Evolutionary conservation across 495 filamentous ascomycete genomes (phyloP).

Genomic region (Copromyces sp.): DNA sequence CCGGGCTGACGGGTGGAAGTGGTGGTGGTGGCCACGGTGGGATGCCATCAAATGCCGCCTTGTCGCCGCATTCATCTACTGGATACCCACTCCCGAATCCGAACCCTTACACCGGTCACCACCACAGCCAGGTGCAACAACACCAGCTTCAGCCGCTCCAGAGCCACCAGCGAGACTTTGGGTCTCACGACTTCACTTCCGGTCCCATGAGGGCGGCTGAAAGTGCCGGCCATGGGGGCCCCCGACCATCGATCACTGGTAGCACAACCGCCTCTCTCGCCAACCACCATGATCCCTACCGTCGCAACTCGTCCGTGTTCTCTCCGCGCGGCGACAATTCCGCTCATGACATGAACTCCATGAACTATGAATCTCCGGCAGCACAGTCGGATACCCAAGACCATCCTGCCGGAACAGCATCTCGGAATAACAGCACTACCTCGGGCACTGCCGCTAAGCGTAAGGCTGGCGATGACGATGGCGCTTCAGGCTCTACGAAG

Average conservation of each 20-base stretch:
- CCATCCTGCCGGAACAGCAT: constrained; percentile 11
- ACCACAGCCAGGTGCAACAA: background rate
- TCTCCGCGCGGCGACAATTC: constrained; percentile 27
- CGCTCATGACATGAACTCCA: constrained; percentile 11
- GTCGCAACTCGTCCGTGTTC: constrained; percentile 20
- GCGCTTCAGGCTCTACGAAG: constrained; percentile 24
- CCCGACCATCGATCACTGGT: background rate
- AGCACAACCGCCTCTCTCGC: background rate
- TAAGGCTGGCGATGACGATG: constrained; percentile 16
- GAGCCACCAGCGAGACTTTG: background rate
- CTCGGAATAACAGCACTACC: constrained; percentile 16
- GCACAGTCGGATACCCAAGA: background rate
- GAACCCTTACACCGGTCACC: background rate
- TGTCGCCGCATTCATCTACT: background rate
- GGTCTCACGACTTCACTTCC: background rate
- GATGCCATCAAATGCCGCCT: background rate
- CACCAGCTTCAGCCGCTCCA: background rate
- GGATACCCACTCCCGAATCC: background rate
- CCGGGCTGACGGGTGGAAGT: background rate
- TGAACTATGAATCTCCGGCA: background rate
- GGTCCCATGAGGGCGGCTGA: background rate
- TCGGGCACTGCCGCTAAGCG: constrained; percentile 1
- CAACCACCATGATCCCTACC: background rate
- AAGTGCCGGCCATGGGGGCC: background rate
- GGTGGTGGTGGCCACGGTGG: background rate